Base-by-base conservation (phyloP, 495 filamentous ascomycete genomes). In the Aspergillus indologenus region DNA sequence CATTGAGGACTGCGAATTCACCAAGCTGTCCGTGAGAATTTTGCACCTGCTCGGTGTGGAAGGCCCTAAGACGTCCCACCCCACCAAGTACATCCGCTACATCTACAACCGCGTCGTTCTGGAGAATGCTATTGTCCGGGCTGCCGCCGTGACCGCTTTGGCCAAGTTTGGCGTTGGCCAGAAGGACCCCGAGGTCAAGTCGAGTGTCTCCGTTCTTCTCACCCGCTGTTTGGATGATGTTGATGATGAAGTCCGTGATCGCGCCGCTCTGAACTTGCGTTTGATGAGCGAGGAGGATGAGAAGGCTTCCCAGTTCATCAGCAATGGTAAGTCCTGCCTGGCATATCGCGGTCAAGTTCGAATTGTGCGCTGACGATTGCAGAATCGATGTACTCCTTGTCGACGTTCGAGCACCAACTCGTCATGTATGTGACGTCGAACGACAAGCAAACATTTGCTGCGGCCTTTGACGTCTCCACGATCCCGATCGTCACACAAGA, bases 1-100 rank as follows among this genome's bases (percentile, higher is more conserved):
- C 73, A 98, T 99, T 62, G 94, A 99, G 73, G 94, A 99, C 70
- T 99, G 94, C 80, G 94, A 99, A 67, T 99, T 97, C 72, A 97
- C 94, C 18, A 99, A 99, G 76, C 83, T 99, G 54, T 93, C 95
- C 40, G 93, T 99, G 50, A 86, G 95, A 46, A 91, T 98, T 60
- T 77, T 99, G 42, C 93, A 98, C 75, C 83, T 98, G 24, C 84
- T 99, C 31, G 94, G 95, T 63, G 80, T 90, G 22, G 94, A 99
- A 77, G 95, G 94, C 19, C 95, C 95, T 31, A 95, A 92, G 79
- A 98, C 95, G 5, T 86, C 90, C 5, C 90, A 96, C 63, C 95
- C 94, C 3, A 98, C 92, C 55, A 98, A 98, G 80, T 99, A 96
- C 64, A 95, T 99, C 68, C 89, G 94, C 14, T 99, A 99, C 73